These are phyloP conservation scores for Pichia sp. DNA, from an alignment of 1,139 yeast species.

Conservation along the genomic window DNA sequence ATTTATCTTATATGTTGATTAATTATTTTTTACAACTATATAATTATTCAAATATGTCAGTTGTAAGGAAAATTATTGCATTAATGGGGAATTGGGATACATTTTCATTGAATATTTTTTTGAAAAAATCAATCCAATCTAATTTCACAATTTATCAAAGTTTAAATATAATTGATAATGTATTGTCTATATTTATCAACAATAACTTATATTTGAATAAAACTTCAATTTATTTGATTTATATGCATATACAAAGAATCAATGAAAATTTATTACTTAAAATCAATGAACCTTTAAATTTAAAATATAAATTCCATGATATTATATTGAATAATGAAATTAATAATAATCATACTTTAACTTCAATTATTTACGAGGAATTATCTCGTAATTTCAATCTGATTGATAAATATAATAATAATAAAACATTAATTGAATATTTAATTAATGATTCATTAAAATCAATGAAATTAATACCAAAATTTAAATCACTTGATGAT, in stretches of 20 bases:
- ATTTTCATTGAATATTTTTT: constrained; percentile 3
- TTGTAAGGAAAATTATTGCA: not conserved
- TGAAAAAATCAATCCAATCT: not conserved
- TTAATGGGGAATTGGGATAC: constrained; percentile 6
- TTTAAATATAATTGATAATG: not conserved
- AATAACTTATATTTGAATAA: not conserved
- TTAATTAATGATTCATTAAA: not conserved
- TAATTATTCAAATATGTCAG: not conserved
- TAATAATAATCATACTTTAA: not conserved
- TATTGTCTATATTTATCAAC: not conserved
- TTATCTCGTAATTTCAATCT: not conserved
- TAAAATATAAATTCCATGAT: constrained; percentile 1
- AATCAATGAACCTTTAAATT: not conserved
- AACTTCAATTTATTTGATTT: constrained; percentile 8
- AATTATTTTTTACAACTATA: constrained; percentile 5
- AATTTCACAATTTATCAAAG: not conserved
- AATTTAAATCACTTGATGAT: not conserved
- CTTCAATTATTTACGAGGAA: constrained; percentile 3
- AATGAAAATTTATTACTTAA: not conserved
- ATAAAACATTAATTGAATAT: not conserved
- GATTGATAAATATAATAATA: not conserved
- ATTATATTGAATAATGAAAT: not conserved
- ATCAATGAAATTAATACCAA: constrained; percentile 2
- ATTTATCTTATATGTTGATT: constrained; percentile 1
- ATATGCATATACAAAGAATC: not conserved